Base-by-base conservation (phyloP, 1,284 basidiomycete genomes). In the Ceratobasidium sp. region DNA sequence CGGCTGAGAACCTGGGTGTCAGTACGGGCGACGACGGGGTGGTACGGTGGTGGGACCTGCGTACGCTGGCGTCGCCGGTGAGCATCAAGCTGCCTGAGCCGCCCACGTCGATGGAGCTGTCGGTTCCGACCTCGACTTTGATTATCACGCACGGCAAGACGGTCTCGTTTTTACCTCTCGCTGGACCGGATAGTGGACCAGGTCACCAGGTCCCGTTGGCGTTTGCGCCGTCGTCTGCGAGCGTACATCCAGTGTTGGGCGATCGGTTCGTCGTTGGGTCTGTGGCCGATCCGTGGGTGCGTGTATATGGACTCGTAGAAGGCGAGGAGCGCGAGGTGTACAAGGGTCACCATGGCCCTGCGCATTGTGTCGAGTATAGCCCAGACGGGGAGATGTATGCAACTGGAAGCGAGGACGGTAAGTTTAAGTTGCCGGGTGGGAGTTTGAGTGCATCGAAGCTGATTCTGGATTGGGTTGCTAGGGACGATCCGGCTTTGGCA, bases 351-450 rank as follows among this genome's bases (percentile, higher is more conserved):
- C 97, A 99, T 84, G 97, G 97, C 17, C 97, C 97, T 15, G 97
- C 98, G 13, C 96, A 98, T 82, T 95, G 94, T 79, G 94, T 98
- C 56, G 93, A 94, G 81, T 99, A 94, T 86, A 95, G 93, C 83
- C 98, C 97, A 0, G 97, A 99, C 84, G 98, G 97, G n/a, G 97
- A 99, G 87, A 90, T 98, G 87, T 99, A 96, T 83, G 97, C 97
- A 28, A 96, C 94, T 82, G 98, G 97, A 69, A 96, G 94, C 82
- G 97, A 96, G 92, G 84, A 86, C 92, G 90, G 78, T 62, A 67
- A 54, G 44, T 80, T 79, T n/a, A n/a, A n/a, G n/a, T n/a, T n/a
- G 67, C 78, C 77, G 61, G 78, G 40, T 33, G 80, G 76, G 73
- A 67, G 65, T 57, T 79, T 71, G 6, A 70, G 44, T 78, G 15